Evolutionary conservation across 257 asterid genomes (phyloP).

Genomic region (Linderniella brevidens): DNA sequence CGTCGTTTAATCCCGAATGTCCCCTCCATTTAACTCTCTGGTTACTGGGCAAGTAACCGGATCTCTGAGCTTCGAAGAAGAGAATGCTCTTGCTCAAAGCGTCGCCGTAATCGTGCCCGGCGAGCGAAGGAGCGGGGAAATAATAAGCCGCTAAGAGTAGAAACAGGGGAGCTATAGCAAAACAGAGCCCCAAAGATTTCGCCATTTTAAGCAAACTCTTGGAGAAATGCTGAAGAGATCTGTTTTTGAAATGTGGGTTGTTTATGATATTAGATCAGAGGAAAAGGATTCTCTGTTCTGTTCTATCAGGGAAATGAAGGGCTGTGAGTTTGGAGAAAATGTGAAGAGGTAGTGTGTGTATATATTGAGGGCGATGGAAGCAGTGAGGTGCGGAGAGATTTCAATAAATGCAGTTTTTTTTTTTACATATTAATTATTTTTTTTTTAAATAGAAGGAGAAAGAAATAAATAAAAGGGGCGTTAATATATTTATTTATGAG

Average conservation of each 20-base stretch:
- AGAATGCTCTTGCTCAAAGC: constrained; percentile 48
- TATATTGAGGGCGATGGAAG: constrained; percentile 30
- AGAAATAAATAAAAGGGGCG: no score
- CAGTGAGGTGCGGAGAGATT: constrained; percentile 10
- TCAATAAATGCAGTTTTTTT: constrained; percentile 20
- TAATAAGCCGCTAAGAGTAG: constrained; percentile 9
- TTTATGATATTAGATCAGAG: no score
- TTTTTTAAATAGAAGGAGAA: no score
- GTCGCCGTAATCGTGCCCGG: constrained; percentile 39
- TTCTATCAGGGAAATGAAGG: no score
- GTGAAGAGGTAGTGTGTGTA: constrained; percentile 6
- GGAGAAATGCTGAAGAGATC: no score
- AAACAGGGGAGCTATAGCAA: constrained; percentile 17
- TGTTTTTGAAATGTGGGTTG: no score
- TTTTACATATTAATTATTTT: background rate
- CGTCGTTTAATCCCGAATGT: constrained; percentile 57
- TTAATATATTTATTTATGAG: no score
- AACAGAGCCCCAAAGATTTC: no score
- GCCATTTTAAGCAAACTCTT: no score
- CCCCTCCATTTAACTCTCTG: constrained; percentile 70
- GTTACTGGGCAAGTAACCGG: constrained; percentile 48
- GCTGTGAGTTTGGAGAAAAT: background rate
- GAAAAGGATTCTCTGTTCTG: no score
- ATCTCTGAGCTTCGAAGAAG: constrained; percentile 73
- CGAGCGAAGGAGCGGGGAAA: constrained; percentile 20